These are phyloP conservation scores for Phymatotrichopsis omnivora DNA, from an alignment of 2,329 filamentous ascomycete genomes.

Conservation along the genomic window DNA sequence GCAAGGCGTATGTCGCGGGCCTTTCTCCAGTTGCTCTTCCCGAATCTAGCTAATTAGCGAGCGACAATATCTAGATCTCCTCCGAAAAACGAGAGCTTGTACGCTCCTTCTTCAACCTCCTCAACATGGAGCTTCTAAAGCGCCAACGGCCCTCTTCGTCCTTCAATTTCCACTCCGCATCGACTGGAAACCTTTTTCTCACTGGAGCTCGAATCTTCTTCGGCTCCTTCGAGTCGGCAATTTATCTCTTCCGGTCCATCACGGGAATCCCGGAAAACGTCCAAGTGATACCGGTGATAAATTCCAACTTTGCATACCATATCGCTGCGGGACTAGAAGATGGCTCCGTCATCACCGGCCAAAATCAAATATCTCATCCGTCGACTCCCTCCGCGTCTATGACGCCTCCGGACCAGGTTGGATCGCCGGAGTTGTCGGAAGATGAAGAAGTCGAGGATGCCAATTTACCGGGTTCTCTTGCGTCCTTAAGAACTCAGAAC, in stretches of 20 bases:
- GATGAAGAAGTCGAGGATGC: constrained; percentile 65
- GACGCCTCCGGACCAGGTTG: constrained; percentile 16
- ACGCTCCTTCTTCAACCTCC: constrained; percentile 62
- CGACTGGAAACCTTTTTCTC: constrained; percentile 68
- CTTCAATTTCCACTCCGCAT: constrained; percentile 68
- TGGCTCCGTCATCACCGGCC: constrained; percentile 71
- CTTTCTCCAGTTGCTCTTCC: constrained; percentile 1
- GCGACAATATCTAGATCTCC: constrained; percentile 52
- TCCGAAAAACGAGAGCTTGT: constrained; percentile 67
- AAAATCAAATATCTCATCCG: constrained; percentile 87
- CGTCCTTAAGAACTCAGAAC: constrained; percentile 67
- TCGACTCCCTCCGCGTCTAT: constrained; percentile 3
- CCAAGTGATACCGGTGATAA: constrained; percentile 77
- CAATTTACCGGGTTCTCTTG: constrained; percentile 69
- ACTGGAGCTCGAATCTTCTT: constrained; percentile 83
- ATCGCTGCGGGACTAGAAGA: constrained; percentile 74
- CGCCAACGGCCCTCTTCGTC: constrained; percentile 59
- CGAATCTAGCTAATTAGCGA: too few relatives aligned
- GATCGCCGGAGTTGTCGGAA: constrained; percentile 17
- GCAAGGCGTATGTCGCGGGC: constrained; percentile 39
- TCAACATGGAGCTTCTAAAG: constrained; percentile 71
- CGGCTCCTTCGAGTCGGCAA: constrained; percentile 82
- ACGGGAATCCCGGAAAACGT: constrained; percentile 71
- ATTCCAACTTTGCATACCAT: constrained; percentile 91
- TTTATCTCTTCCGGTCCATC: constrained; percentile 79